phyloP scores from a whole-genome alignment of 805 yeast species.

The Kodamaea kaohsiungensis region DNA sequence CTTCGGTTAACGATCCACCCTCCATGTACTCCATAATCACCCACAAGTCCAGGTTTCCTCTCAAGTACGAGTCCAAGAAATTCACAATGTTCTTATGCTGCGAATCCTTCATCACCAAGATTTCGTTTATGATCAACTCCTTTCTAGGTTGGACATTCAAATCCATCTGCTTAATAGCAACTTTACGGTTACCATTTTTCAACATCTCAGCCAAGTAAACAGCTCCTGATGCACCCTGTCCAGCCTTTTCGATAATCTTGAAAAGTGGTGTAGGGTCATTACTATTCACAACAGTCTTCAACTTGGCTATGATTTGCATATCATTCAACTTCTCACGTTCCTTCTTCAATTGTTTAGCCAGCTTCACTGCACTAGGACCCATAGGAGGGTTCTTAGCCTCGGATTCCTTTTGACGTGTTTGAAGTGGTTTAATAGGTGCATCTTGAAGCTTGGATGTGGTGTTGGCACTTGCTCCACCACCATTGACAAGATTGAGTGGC shows the following conservation, averaged over 20 bases:
- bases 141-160: constrained; percentile 88
- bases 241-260: constrained; percentile 79
- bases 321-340: constrained; percentile 65
- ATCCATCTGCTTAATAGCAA: constrained; percentile 97
- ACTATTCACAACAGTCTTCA: constrained; percentile 78
- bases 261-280: constrained; percentile 85
- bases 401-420: constrained; percentile 18
- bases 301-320: constrained; percentile 78
- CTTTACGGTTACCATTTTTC: constrained; percentile 59
- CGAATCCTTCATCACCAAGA: constrained; percentile 93
- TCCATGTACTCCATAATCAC: constrained; percentile 99
- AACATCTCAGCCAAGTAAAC: constrained; percentile 82
- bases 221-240: constrained; percentile 98
- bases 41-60: constrained; percentile 84
- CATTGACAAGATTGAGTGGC: constrained; percentile 13
- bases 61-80: constrained; percentile 84
- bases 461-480: constrained; percentile 7
- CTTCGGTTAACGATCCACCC: constrained; percentile 96
- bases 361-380: constrained; percentile 23
- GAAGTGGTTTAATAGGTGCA: constrained; percentile 28
- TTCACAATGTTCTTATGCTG: constrained; percentile 95
- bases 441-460: constrained; percentile 13
- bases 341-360: constrained; percentile 41
- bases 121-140: constrained; percentile 93
- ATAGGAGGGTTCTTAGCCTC: constrained; percentile 7